Conservation (phyloP, 768 basidiomycete species). For the Phlebiopsis gigantea region DNA sequence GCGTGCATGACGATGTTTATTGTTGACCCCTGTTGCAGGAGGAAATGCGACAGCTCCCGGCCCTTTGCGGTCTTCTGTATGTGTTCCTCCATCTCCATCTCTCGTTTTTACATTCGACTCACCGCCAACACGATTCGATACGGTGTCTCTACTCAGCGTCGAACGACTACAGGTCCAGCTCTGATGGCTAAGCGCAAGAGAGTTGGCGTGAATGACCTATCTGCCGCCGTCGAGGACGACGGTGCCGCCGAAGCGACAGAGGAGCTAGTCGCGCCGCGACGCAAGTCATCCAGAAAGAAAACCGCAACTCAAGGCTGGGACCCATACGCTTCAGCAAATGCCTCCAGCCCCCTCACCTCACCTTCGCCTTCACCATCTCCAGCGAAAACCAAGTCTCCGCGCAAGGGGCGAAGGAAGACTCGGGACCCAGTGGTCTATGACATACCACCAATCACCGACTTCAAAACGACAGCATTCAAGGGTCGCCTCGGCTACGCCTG, state of each 20-base stretch:
- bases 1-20: no score
- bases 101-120: background rate
- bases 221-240: background rate
- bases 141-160: background rate
- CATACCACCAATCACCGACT: conserved; percentile 63
- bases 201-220: background rate
- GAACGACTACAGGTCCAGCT: background rate
- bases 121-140: background rate
- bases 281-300: background rate
- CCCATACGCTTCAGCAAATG: background rate
- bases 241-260: background rate
- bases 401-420: conserved; percentile 28
- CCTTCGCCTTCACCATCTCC: background rate
- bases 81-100: background rate
- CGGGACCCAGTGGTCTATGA: conserved; percentile 50
- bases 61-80: background rate
- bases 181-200: background rate
- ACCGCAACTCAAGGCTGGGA: background rate
- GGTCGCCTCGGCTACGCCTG: conserved; percentile 68
- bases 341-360: conserved; percentile 17
- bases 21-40: no score
- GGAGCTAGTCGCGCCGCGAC: background rate
- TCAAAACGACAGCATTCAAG: conserved; percentile 61
- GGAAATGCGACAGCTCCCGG: background rate
- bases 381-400: conserved; percentile 23